Evolutionary conservation across 306 rosid genomes (phyloP), one percentile per base, ranked within the genome.

Genomic region (Datisca glomerata): DNA sequence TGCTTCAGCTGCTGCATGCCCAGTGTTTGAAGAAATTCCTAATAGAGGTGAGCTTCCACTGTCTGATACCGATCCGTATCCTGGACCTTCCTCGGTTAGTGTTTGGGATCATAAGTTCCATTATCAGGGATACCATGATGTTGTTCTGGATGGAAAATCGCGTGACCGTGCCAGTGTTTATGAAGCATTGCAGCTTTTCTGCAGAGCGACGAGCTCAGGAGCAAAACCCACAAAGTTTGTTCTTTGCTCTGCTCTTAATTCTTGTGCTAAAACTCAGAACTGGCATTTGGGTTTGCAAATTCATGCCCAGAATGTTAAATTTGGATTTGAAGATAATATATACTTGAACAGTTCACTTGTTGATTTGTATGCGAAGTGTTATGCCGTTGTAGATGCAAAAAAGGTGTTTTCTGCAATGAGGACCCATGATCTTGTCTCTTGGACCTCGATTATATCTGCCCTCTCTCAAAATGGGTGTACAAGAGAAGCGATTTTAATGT

Each of bases 361-460:
- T 44, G 75, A 68, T 71, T 74, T 74, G 44, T 79, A 74, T 41
- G 69, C 80, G 21, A 79, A 79, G 50, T 71, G 77, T 51, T 46
- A 54, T 48, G 64, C 71, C 12, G 47, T 72, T 50, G 29, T 32
- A 48, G 73, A 66, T 21, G 84, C 92, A 44, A 66, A 24, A 35
- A 69, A 66, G 56, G 60, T 80, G 14, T 75, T 80, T 45, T 39
- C 33, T 31, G 44, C 53, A 37, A 72, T 80, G 85, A 67, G 41
- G 49, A 8, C 45, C 24, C 80, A 72, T 51, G 92, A 80, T 44
- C 69, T 47, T 15, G 81, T 79, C n/a, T 79, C 89, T 0, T 79
- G 82, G 82, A 74, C 89, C 24, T 70, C 82, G 19, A 57, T 79
- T 31, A 71, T 79, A 33, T 34, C 65, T 20, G 89, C 82, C 19